Evolutionary conservation across 139 green algal genomes (phyloP), one percentile per base, ranked within the genome.

Genomic region (Diplosphaera chodatii): DNA sequence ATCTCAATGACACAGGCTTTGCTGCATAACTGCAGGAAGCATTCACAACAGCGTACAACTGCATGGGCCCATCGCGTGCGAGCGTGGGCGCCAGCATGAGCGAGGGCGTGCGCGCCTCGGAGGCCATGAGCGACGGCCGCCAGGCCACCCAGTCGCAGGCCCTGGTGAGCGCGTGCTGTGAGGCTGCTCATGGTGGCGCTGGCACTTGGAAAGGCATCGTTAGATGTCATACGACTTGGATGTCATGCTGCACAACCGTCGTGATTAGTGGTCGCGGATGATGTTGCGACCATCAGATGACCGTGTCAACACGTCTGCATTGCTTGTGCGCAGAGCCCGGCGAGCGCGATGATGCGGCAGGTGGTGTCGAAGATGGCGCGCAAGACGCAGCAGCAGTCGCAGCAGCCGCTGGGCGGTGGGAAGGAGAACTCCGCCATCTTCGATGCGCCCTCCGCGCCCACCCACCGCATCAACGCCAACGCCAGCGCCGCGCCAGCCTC

Each of bases 1-100:
- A n/a, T n/a, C n/a, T n/a, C n/a, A n/a, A n/a, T n/a, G n/a, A n/a
- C n/a, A n/a, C n/a, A n/a, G n/a, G n/a, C n/a, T n/a, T n/a, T n/a
- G n/a, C n/a, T n/a, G n/a, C n/a, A n/a, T n/a, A n/a, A n/a, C n/a
- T 27, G 32, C 64, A 76, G 27, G 84, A 90, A 67, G 78, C 80
- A 8, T 88, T 87, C 76, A 69, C 77, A 64, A 66, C 63, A n/a
- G 77, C 78, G 66, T 83, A 84, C 62, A 73, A 64, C 21, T 79
- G 81, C 5, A 76, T 89, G 55, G 84, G 83, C 10, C 71, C 77
- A 21, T 75, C 79, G 32, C 30, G 30, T 37, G 32, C 37, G 28
- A 10, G 40, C 40, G 67, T 41, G 8, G 20, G 31, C 33, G 23
- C 28, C 28, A 21, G 6, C 59, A 65, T 65, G 59, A 31, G 4